Conservation (phyloP, 495 filamentous ascomycete species). For the Jackrogersella multiformis region DNA sequence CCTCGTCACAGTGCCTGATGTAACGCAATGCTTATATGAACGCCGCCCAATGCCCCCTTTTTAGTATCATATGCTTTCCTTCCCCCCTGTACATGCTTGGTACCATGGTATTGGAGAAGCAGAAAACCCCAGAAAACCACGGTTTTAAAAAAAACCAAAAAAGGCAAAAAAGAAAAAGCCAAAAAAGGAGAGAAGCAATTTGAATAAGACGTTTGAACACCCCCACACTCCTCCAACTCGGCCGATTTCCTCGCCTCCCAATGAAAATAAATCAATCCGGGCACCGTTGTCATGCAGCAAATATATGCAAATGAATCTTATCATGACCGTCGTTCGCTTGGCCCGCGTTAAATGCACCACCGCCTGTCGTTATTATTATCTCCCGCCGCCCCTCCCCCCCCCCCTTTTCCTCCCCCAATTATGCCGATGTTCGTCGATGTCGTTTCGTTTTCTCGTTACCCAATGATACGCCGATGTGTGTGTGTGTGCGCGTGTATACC, state of each 20-base stretch:
- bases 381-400: too few relatives aligned
- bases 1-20: slow-evolving; percentile 34
- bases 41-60: slow-evolving; percentile 37
- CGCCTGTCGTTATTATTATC: too few relatives aligned
- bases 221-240: neutral
- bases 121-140: too few relatives aligned
- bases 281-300: slow-evolving; percentile 23
- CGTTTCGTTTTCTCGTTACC: too few relatives aligned
- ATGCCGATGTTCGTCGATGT: too few relatives aligned
- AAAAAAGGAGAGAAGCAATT: neutral
- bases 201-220: slow-evolving; percentile 9
- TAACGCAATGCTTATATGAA: slow-evolving; percentile 40
- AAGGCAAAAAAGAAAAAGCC: too few relatives aligned
- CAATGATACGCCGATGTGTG: too few relatives aligned
- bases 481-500: too few relatives aligned
- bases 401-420: too few relatives aligned
- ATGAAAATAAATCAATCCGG: slow-evolving; percentile 13
- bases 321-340: slow-evolving; percentile 17
- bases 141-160: too few relatives aligned
- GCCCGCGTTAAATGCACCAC: slow-evolving; percentile 12
- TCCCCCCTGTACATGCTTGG: neutral
- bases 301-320: slow-evolving; percentile 33
- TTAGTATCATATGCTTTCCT: slow-evolving; percentile 21
- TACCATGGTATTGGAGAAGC: neutral
- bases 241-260: neutral